Evolutionary conservation across 192 early-diverging fungal genomes (phyloP), one percentile per base, ranked within the genome.

Genomic region (Glomus cerebriforme): DNA sequence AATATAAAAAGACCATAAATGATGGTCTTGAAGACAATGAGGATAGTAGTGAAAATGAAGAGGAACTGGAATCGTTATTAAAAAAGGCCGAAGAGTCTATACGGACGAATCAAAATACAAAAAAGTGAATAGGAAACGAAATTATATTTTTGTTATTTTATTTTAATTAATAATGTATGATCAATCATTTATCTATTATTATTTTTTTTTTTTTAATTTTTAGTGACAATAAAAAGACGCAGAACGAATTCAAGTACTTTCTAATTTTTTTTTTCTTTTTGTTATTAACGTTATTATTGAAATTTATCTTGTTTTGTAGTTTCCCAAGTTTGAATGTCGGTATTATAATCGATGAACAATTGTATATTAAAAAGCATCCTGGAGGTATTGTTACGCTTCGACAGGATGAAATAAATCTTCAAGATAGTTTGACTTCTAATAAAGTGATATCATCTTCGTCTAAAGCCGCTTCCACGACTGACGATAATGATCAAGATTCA

Each of bases 1-100:
- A n/a, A n/a, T n/a, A 78, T 45, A 73, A 63, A 0, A 82, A 79
- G 60, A 67, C 37, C n/a, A 73, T 75, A 24, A 60, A 19, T 13
- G 65, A 75, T 34, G 67, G 43, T 54, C 17, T 2, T 10, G 26
- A 13, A 10, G 26, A 69, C 4, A 26, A 29, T 10, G 63, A 65
- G 1, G 26, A 65, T 2, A n/a, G 17, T 4, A 65, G 62, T 19
- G 13, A 64, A 24, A 13, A 64, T 24, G 24, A 31, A 29, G 63
- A 26, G 26, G 31, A 65, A 8, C 1, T 31, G 22, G 15, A 65
- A 5, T 54, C 6, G 49, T 54, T 54, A 54, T 54, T 54, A 19
- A 54, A 54, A 54, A 54, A 54, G 5, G 49, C 49, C 4, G 17
- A 54, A 54, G 49, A 54, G 1, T 54, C 49, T 54, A 4, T 54